Evolutionary conservation across 2,329 filamentous ascomycete species (phyloP), one percentile per base, ranked within the genome.

Genomic region (Drechslera avenae): DNA sequence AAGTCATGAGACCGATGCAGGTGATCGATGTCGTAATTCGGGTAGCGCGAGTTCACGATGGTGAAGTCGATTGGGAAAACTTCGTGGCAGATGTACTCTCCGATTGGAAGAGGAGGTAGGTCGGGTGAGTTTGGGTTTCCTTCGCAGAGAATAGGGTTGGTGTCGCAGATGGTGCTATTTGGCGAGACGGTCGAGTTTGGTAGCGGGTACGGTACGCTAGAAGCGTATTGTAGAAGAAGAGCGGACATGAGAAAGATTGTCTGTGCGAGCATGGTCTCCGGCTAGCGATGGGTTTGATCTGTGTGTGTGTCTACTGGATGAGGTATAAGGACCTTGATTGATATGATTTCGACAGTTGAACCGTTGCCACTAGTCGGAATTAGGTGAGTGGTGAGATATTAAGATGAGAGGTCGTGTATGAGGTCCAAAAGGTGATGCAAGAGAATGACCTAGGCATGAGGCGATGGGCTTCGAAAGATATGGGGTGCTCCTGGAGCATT

Each of bases 31-130:
- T 59, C 49, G 45, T 58, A 61, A 35, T 56, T 32, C 19, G 68
- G 64, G 42, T 69, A 71, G 32, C 58, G 64, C 9, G 63, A 63
- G 54, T 69, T 66, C 43, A 70, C 35, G 18, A 68, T 43, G 12
- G 54, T 54, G 42, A 70, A 57, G 14, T 64, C 54, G 16, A 56
- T 35, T 0, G 66, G 60, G 45, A 67, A 70, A 34, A 56, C 41
- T 16, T 46, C 46, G 37, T 58, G 50, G 46, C 66, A 69, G n/a
- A 46, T 34, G 39, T 58, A 56, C 7, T 57, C 40, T 5, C 39
- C 41, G 1, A 46, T 37, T 31, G 34, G 16, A 35, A 23, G 7
- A 31, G 45, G 28, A 34, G 18, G 5, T 33, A 56, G 39, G 39
- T 47, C 26, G 19, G 33, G 9, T 8, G 30, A 4, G 14, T 32